Base-by-base conservation (phyloP, 176 grass and related monocot species). In the Triticum urartu region DNA sequence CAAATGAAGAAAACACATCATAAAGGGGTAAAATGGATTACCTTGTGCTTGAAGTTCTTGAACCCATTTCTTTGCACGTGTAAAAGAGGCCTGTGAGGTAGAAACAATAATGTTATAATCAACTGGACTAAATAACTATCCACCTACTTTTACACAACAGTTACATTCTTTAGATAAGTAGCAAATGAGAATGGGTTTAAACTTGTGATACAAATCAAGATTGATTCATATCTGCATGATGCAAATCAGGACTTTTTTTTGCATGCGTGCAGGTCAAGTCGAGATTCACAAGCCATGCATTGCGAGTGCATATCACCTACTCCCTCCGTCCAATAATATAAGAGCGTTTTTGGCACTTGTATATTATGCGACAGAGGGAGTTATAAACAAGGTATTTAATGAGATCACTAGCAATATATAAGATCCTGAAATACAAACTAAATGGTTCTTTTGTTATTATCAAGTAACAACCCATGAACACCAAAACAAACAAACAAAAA, bases 1-100 rank as follows among this genome's bases (percentile, higher is more conserved):
- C 35, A 61, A 78, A 80, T 28, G 64, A 81, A 6, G 26, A 48
- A 48, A 67, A 20, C 72, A 36, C 33, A 50, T 22, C 50, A 47
- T 20, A 18, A 25, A 48, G 13, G 8, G 65, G 74, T 38, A 64
- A 60, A 68, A 3, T 82, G 20, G 65, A 64, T 68, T 89, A 97
- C 94, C 94, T 94, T 97, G 94, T 12, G 90, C 88, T 83, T 97
- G 94, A 89, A 97, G 92, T 88, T 97, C 94, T 92, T 94, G 92
- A 80, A 97, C 92, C 94, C 94, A 97, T 92, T 97, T 97, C 84
- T 94, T 97, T 68, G 92, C 94, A 43, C 87, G 84, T 59, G 87
- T 85, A 78, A 96, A 96, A 73, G 97, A 92, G 25, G 92, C 89
- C 97, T 99, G 81, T 24, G 87, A 79, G 24, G 65, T 28, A 88